Evolutionary conservation across 2,329 filamentous ascomycete species (phyloP), one percentile per base, ranked within the genome.

Genomic region (Nemania bipapillata): DNA sequence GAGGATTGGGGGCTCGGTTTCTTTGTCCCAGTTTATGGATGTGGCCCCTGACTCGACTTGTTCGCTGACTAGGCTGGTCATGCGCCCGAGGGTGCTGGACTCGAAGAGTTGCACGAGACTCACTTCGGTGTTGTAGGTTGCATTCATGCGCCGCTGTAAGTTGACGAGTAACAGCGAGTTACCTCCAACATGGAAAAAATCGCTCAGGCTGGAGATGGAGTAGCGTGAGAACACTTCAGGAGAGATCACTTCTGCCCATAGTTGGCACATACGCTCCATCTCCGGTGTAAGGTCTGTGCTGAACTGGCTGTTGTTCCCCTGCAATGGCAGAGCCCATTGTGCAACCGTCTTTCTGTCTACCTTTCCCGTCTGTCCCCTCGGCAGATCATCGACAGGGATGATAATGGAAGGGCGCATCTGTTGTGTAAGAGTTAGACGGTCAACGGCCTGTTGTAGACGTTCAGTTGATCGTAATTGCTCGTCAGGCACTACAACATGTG

Each of bases 381-480:
- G 81, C 4, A 82, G 47, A 1, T 47, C 20, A 0, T 72, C 66
- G 0, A 81, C 4, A 0, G 72, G 63, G 6, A 81, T 47, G 0
- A 74, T 58, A 1, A 74, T 59, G 0, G 74, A 63, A 0, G 80
- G 80, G 0, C 73, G 63, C 80, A 82, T 82, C 53, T 80, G 79
- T n/a, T 70, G 72, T n/a, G n/a, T n/a, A n/a, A n/a, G n/a, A n/a
- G n/a, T n/a, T n/a, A n/a, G n/a, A n/a, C n/a, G n/a, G n/a, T n/a
- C n/a, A n/a, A n/a, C n/a, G n/a, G n/a, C n/a, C n/a, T n/a, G n/a
- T n/a, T n/a, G n/a, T n/a, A n/a, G n/a, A n/a, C n/a, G n/a, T n/a
- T n/a, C n/a, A n/a, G n/a, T n/a, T n/a, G n/a, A n/a, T n/a, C n/a
- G n/a, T n/a, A n/a, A n/a, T n/a, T n/a, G n/a, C n/a, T n/a, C n/a